phyloP scores from a whole-genome alignment of 2,329 filamentous ascomycete genomes.

The Helotiales sp. region DNA sequence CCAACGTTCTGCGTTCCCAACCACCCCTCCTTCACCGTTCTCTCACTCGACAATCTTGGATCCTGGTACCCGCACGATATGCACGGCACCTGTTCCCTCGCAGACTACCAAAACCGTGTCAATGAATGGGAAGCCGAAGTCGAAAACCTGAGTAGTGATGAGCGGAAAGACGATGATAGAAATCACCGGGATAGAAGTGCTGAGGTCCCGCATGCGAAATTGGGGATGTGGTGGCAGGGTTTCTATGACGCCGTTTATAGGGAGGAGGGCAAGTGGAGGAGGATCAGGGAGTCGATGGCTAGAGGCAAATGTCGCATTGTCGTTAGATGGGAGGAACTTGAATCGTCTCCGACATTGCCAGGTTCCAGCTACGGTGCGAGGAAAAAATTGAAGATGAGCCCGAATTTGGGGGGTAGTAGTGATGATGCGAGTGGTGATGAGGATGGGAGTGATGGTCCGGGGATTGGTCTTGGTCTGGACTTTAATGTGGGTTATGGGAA shows the following conservation, averaged over 20 bases:
- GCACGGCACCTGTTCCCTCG: neutral
- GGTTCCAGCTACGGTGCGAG: neutral
- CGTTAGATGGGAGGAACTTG: conserved; percentile 26
- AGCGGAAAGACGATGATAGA: neutral
- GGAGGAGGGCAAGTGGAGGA: conserved; percentile 31
- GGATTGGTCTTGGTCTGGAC: neutral
- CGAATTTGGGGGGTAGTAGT: neutral
- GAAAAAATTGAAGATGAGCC: neutral
- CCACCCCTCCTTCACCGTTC: conserved; percentile 6
- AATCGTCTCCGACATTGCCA: neutral
- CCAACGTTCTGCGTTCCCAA: neutral
- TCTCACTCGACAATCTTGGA: conserved; percentile 22
- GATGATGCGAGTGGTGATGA: neutral
- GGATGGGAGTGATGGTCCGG: neutral
- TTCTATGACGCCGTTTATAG: conserved; percentile 24
- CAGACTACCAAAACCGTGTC: conserved; percentile 1
- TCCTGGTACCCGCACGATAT: conserved; percentile 9
- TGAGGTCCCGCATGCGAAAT: conserved; percentile 9
- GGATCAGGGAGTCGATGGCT: conserved; percentile 32
- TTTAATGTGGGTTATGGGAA: neutral
- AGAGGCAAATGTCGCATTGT: conserved; percentile 36
- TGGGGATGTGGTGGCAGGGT: conserved; percentile 33
- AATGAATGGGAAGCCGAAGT: neutral
- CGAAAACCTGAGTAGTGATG: neutral
- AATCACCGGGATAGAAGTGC: neutral